phyloP scores from a whole-genome alignment of 2,329 filamentous ascomycete species.

The Zopfia rhizophila region DNA sequence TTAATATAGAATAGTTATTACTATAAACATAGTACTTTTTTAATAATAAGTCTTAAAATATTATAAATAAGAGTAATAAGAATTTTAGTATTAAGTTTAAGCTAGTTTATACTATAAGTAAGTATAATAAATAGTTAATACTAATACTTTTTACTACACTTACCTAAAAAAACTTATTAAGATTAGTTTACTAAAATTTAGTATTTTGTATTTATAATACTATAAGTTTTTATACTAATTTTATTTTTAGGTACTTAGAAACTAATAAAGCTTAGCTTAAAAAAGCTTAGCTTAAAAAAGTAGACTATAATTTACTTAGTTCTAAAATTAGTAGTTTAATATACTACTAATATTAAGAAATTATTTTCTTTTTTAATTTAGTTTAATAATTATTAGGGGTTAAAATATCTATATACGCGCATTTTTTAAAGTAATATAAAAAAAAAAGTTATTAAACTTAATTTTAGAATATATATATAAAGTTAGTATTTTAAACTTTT shows the following conservation, averaged over 20 bases:
- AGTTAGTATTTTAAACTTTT: constrained; percentile 57
- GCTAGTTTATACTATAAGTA: constrained; percentile 72
- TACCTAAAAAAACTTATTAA: too few species aligned
- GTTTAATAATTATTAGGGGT: constrained; percentile 41
- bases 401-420: constrained; percentile 61
- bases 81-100: constrained; percentile 70
- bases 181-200: too few species aligned
- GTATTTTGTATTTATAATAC: too few species aligned
- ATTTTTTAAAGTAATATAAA: constrained; percentile 57
- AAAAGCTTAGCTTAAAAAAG: constrained; percentile 63
- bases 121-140: not conserved
- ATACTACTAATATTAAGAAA: constrained; percentile 41
- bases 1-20: constrained; percentile 46
- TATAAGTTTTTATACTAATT: too few species aligned
- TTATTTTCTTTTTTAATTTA: constrained; percentile 57
- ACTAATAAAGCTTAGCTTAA: constrained; percentile 62
- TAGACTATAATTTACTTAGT: constrained; percentile 68
- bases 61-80: constrained; percentile 74
- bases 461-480: constrained; percentile 55
- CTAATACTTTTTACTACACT: not conserved
- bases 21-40: constrained; percentile 59
- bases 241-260: constrained; percentile 59
- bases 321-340: constrained; percentile 55
- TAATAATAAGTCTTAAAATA: constrained; percentile 59
- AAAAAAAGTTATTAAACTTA: constrained; percentile 28